Evolutionary conservation across 352 stramenopile genomes (phyloP).

Genomic region (Globisporangium spinosum): DNA sequence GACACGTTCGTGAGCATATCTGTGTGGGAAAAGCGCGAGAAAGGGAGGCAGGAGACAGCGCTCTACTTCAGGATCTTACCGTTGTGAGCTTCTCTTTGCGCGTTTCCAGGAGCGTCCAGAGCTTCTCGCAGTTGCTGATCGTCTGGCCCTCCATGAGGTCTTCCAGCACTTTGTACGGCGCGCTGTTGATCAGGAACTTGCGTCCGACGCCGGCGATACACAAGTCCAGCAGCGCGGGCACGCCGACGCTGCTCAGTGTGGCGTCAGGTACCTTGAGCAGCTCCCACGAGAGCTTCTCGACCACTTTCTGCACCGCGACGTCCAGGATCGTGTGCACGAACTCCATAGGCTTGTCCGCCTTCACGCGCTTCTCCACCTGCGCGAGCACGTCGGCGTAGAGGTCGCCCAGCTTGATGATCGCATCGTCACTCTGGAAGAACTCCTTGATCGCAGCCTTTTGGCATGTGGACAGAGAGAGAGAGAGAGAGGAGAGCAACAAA

Average conservation of each 20-base stretch:
- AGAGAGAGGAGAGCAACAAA: slow-evolving; percentile 3
- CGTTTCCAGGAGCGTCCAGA: slow-evolving; percentile 80
- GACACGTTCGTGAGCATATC: not conserved
- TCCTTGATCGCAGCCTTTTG: slow-evolving; percentile 46
- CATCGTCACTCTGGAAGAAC: slow-evolving; percentile 58
- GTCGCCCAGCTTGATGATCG: slow-evolving; percentile 41
- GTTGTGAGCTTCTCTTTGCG: slow-evolving; percentile 74
- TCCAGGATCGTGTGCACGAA: slow-evolving; percentile 64
- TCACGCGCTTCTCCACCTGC: slow-evolving; percentile 31
- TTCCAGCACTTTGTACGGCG: slow-evolving; percentile 83
- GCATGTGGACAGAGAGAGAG: not conserved
- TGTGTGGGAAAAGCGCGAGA: not conserved
- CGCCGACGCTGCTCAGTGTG: slow-evolving; percentile 51
- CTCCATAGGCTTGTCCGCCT: slow-evolving; percentile 31
- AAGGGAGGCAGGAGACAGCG: not conserved
- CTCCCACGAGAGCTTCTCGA: slow-evolving; percentile 73
- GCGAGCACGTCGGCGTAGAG: slow-evolving; percentile 40
- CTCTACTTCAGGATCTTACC: slow-evolving; percentile 9
- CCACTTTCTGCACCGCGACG: slow-evolving; percentile 76
- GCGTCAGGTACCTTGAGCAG: slow-evolving; percentile 58
- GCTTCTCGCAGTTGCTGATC: slow-evolving; percentile 80
- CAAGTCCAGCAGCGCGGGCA: slow-evolving; percentile 71
- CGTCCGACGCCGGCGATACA: slow-evolving; percentile 73
- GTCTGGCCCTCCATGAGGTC: slow-evolving; percentile 87
- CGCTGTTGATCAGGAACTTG: slow-evolving; percentile 63